A percentile compares a stretch with the other conserved stretches of the same genome.
These are phyloP conservation scores for Vitis rupestris DNA, from an alignment of 164 flowering plant genomes.

Conservation along the genomic window DNA sequence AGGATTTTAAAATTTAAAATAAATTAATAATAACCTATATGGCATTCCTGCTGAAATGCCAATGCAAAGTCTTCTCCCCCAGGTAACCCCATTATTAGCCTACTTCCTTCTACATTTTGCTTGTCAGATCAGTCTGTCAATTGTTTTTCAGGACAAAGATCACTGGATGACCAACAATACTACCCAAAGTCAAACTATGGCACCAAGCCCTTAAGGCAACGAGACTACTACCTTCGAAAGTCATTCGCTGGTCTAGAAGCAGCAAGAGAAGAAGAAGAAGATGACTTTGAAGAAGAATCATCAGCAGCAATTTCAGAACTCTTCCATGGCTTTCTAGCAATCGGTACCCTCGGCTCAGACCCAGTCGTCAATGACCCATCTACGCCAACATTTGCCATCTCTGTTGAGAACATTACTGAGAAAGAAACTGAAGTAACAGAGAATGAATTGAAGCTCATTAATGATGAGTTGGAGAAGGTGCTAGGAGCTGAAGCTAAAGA, in stretches of 20 bases:
- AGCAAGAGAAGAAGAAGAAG: slow-evolving; percentile 38
- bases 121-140: slow-evolving; percentile 39
- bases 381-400: slow-evolving; percentile 64
- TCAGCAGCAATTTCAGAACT: slow-evolving; percentile 39
- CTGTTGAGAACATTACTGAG: slow-evolving; percentile 60
- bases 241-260: slow-evolving; percentile 70
- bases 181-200: slow-evolving; percentile 40
- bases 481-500: slow-evolving; percentile 63
- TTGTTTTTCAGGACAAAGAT: slow-evolving; percentile 60
- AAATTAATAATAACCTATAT: no score
- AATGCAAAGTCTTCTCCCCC: not conserved
- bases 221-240: slow-evolving; percentile 37
- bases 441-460: slow-evolving; percentile 68
- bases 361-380: slow-evolving; percentile 34
- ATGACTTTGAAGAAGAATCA: slow-evolving; percentile 38
- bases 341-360: slow-evolving; percentile 65
- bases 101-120: slow-evolving; percentile 3
- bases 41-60: not conserved
- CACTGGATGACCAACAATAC: slow-evolving; percentile 55
- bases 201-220: slow-evolving; percentile 33
- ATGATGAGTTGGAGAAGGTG: slow-evolving; percentile 79
- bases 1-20: no score
- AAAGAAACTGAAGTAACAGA: slow-evolving; percentile 69
- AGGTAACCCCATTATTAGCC: not conserved
- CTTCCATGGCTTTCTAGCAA: slow-evolving; percentile 67